phyloP scores from a whole-genome alignment of 805 yeast genomes.

The Metschnikowia shivogae region DNA sequence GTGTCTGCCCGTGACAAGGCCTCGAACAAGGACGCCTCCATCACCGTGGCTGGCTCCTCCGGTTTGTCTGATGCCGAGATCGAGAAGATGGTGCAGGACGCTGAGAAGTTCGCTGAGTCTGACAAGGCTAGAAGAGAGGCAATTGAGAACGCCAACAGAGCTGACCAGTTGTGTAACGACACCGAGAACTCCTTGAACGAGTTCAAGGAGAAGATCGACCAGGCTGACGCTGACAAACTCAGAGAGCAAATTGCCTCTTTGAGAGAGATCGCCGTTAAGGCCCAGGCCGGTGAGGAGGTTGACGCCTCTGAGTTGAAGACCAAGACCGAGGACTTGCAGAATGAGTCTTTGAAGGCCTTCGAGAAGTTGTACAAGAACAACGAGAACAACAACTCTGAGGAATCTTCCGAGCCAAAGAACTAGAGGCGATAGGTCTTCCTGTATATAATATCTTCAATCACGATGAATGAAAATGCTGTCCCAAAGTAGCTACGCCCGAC shows the following conservation, averaged over 20 bases:
- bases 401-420: constrained; percentile 28
- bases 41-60: constrained; percentile 94
- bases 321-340: constrained; percentile 73
- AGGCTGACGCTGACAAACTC: constrained; percentile 45
- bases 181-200: constrained; percentile 47
- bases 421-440: constrained; percentile 14
- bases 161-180: constrained; percentile 65
- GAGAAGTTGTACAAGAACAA: constrained; percentile 50
- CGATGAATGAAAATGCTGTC: constrained; percentile 5
- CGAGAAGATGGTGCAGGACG: constrained; percentile 86
- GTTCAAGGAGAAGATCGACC: constrained; percentile 44
- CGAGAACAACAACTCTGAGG: constrained; percentile 18
- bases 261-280: constrained; percentile 65
- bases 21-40: constrained; percentile 88
- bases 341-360: constrained; percentile 69
- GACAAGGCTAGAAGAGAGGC: constrained; percentile 84
- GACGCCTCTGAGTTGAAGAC: constrained; percentile 61
- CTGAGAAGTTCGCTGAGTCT: constrained; percentile 82
- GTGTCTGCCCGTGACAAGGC: constrained; percentile 93
- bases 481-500: neutral
- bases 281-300: constrained; percentile 60
- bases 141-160: constrained; percentile 81
- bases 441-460: constrained; percentile 15
- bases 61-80: constrained; percentile 88
- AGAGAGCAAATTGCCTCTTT: constrained; percentile 22